Base-by-base conservation (phyloP, 75 land plant genomes). In the Pinus taeda region DNA sequence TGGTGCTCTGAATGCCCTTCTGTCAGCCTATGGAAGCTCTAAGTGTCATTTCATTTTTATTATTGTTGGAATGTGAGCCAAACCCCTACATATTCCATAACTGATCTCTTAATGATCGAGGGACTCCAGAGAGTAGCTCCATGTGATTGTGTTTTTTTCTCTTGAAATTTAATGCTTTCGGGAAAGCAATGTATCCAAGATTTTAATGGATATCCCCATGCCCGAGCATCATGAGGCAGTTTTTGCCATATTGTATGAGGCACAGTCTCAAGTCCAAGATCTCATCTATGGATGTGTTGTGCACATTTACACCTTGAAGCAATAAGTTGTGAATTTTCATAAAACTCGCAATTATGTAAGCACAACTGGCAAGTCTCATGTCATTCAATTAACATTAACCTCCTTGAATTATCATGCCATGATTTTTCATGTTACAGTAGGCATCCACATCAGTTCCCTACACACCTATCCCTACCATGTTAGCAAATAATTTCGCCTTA, bases 221-320 rank as follows among this genome's bases (percentile, higher is more conserved):
- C 89, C 85, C 80, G 84, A 87, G 58, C 93, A 97, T 33, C 85
- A 88, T 76, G 99, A 96, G 71, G 99, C 99, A 17, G 97, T 93
- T 65, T 84, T 88, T 58, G 86, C 99, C 45, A 89, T 96, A 74
- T 92, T 88, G 63, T 96, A 96, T 77, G 99, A 96, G 78, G 99
- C 99, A 17, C 87, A 93, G 70, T 93, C 97, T 53, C 88, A 97
- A 73, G 84, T 90, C 77, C 69, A 90, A 55, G 95, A 96, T 76
- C 99, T 97, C 15, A 90, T 94, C 77, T 96, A 96, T 69, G 99
- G 99, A 81, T 93, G 95, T 79, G 95, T 94, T 58, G 91, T 87
- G 59, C 90, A 93, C 57, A 90, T 96, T 79, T 89, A 90, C 74
- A 75, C 92, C 63, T 94, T 96, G 71, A 97, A 96, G 65, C 97